Evolutionary conservation across 176 grass and related monocot species (phyloP), one percentile per base, ranked within the genome.

Genomic region (Themeda triandra): DNA sequence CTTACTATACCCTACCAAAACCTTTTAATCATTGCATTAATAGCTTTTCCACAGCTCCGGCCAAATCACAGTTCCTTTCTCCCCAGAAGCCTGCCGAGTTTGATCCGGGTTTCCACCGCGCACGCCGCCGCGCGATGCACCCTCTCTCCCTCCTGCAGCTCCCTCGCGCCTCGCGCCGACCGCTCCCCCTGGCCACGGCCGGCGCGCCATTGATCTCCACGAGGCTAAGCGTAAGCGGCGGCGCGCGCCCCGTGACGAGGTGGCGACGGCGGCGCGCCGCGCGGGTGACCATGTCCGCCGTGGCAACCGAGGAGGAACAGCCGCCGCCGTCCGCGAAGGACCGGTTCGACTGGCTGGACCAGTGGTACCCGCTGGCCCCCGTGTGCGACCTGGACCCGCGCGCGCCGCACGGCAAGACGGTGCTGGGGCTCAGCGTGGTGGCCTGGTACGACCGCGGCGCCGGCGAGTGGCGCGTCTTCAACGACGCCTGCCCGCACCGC

Each of bases 311-410:
- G n/a, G 30, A 49, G 60, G n/a, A n/a, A n/a, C n/a, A n/a, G 6
- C 71, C 64, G 68, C 80, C 84, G 60, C 81, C 84, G 53, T 27
- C 32, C 2, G 24, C 71, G 0, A 65, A 46, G 6, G 86, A 73
- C 14, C 60, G n/a, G 28, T 98, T 98, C 89, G 92, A 95, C 66
- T 98, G 92, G 96, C 89, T 92, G 68, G 76, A 94, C 76, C 92
- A 98, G 14, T 98, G 96, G 93, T 98, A 93, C 77, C 96, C 96
- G 5, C 1, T 98, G 1, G 92, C 96, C 6, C 95, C 86, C 23
- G 58, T 97, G 49, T 83, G 85, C 89, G 96, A 98, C 76, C 96
- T 98, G 6, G 93, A 98, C 93, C 92, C 88, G 9, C 80, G 85
- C 18, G 89, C 91, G 19, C 96, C 91, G 10, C 86, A 90, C 80